Evolutionary conservation across 2,329 filamentous ascomycete species (phyloP), one percentile per base, ranked within the genome.

Genomic region (Camillea tinctor): DNA sequence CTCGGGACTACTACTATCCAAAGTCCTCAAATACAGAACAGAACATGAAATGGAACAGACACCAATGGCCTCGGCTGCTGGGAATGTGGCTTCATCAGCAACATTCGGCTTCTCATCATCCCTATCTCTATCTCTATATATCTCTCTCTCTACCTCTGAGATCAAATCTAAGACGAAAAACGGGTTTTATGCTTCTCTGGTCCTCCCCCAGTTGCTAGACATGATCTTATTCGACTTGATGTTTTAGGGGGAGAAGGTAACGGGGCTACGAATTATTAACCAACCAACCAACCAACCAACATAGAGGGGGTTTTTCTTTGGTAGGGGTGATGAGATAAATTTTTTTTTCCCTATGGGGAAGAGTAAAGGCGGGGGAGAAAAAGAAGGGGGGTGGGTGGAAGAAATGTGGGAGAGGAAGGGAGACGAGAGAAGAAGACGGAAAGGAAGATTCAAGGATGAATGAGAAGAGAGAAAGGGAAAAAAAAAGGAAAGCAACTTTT

Each of bases 351-450:
- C 55, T 30, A 24, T 21, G 6, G n/a, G 30, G 13, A 26, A 23
- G 5, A 19, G 4, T 24, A 55, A 51, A 40, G 52, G 15, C 50
- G 44, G 30, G 17, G 53, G 30, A 54, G 36, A 48, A 20, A 52
- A 30, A 50, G 36, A n/a, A 49, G 11, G n/a, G 21, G 23, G 30
- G 54, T 24, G 49, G 23, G 54, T 15, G 55, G 53, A 23, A 24
- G 48, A 50, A 23, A 48, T 21, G n/a, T n/a, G 1, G 56, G 52
- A 50, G 36, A 52, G 56, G 56, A 40, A 61, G 58, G 49, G 50
- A 52, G 51, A 62, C 48, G 59, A 55, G 64, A 50, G 54, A 50
- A 55, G 59, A 56, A 60, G 59, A n/a, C n/a, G n/a, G 52, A 52
- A 49, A 57, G 61, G 55, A 22, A 7, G 7, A 52, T 58, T 59